These are phyloP conservation scores for Lathyrus oleraceus DNA, from an alignment of 306 rosid genomes.

Conservation along the genomic window DNA sequence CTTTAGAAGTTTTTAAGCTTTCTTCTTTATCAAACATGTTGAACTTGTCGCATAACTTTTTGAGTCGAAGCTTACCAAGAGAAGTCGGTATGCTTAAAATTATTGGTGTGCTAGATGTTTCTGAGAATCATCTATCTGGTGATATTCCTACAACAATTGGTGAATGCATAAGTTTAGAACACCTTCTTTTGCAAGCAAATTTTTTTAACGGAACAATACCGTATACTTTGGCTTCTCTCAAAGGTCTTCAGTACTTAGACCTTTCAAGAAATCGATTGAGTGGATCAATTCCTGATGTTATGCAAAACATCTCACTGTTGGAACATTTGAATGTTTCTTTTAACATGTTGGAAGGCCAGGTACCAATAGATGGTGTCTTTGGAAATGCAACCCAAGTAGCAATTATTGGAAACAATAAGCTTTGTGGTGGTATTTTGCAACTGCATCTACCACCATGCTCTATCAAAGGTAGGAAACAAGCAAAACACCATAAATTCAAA, in stretches of 20 bases:
- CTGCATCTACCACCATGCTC: slow-evolving; percentile 13
- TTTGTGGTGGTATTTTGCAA: slow-evolving; percentile 2
- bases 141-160: slow-evolving; percentile 41
- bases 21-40: background rate
- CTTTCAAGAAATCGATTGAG: slow-evolving; percentile 39
- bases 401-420: slow-evolving; percentile 2
- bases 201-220: slow-evolving; percentile 40
- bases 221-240: slow-evolving; percentile 22
- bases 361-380: background rate
- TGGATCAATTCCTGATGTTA: slow-evolving; percentile 9
- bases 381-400: background rate
- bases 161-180: slow-evolving; percentile 32
- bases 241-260: slow-evolving; percentile 31
- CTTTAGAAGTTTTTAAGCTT: background rate
- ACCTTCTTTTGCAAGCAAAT: slow-evolving; percentile 34
- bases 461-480: background rate
- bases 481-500: slow-evolving; percentile 8
- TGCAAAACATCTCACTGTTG: background rate
- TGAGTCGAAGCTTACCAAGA: background rate
- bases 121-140: slow-evolving; percentile 33
- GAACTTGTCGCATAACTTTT: background rate
- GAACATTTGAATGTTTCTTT: background rate
- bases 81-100: slow-evolving; percentile 32
- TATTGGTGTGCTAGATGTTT: background rate
- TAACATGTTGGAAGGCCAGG: background rate